These are phyloP conservation scores for Brassica incana DNA, from an alignment of 345 rosid genomes.

Conservation along the genomic window DNA sequence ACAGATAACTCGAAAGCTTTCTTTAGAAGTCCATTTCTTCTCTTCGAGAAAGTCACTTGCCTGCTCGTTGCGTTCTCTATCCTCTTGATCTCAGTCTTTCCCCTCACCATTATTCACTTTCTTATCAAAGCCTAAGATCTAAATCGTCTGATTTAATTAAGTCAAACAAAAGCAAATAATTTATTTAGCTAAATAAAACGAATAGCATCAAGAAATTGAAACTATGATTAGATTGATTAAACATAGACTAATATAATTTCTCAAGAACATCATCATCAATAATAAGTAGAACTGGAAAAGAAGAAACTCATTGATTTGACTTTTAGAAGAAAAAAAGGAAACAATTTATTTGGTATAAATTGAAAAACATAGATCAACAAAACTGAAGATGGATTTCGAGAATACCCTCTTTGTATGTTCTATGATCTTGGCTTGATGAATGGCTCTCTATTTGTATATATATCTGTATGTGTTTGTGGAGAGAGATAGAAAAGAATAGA, in stretches of 20 bases:
- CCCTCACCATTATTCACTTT: slow-evolving; percentile 67
- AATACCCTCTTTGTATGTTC: slow-evolving; percentile 9
- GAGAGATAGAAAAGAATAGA: neutral
- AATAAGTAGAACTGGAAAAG: neutral
- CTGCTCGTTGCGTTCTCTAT: slow-evolving; percentile 83
- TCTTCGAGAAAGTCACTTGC: slow-evolving; percentile 86
- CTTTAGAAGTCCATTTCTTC: slow-evolving; percentile 75
- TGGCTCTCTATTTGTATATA: neutral
- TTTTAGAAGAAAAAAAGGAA: neutral
- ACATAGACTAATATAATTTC: neutral
- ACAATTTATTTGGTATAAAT: slow-evolving; percentile 36
- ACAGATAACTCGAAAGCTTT: slow-evolving; percentile 82
- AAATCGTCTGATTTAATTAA: neutral
- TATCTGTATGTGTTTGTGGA: neutral
- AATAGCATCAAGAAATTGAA: neutral
- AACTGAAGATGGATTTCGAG: slow-evolving; percentile 32
- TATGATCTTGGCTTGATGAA: slow-evolving; percentile 16
- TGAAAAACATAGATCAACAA: slow-evolving; percentile 31
- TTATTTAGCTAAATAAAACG: neutral
- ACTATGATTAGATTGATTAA: neutral
- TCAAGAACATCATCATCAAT: slow-evolving; percentile 18
- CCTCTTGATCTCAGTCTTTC: slow-evolving; percentile 87
- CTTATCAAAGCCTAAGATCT: neutral
- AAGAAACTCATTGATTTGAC: neutral
- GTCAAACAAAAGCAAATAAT: neutral